Base-by-base conservation (phyloP, 306 rosid genomes). In the Parietaria judaica region DNA sequence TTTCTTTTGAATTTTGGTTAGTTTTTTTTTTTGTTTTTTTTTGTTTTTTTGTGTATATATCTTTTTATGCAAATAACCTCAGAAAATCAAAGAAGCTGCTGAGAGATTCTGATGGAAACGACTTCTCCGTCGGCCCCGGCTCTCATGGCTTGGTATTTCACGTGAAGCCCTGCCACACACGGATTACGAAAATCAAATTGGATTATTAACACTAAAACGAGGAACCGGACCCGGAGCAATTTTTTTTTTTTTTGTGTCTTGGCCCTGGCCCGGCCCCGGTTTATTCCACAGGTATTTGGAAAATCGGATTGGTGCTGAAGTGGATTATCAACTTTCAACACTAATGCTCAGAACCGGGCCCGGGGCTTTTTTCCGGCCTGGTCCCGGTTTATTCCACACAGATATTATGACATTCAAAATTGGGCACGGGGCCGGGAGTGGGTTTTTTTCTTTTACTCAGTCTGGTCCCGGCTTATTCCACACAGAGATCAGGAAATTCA, bases 71-170 rank as follows among this genome's bases (percentile, higher is more conserved):
- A 11, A 63, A 34, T 8, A 63, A 49, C 8, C 11, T 48, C 47
- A 69, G 54, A 51, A 59, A 83, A 65, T 73, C 78, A 92, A 41
- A 92, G 84, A 46, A 86, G 99, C 84, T 92, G 97, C 74, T 92
- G 95, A 65, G 99, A 86, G 79, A 88, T 79, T 86, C 97, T 78
- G 14, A 88, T 82, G 36, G 96, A 75, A 78, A 88, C 94, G 23
- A 92, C 80, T 75, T 88, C 88, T 68, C 95, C 96, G 38, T 75
- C 74, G 34, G 70, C 36, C 71, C 96, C 99, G 59, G 84, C 96
- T 79, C 77, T 88, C 99, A 88, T 88, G 44, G 83, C 79, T 2
- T 88, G 95, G 87, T 82, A 88, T 68, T 86, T 92, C 78, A 92
- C 85, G 61, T 88, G 81, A 76, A 92, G 78, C 68, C 96, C 97